Evolutionary conservation across 345 rosid genomes (phyloP).

Genomic region (Raphanus raphanistrum): DNA sequence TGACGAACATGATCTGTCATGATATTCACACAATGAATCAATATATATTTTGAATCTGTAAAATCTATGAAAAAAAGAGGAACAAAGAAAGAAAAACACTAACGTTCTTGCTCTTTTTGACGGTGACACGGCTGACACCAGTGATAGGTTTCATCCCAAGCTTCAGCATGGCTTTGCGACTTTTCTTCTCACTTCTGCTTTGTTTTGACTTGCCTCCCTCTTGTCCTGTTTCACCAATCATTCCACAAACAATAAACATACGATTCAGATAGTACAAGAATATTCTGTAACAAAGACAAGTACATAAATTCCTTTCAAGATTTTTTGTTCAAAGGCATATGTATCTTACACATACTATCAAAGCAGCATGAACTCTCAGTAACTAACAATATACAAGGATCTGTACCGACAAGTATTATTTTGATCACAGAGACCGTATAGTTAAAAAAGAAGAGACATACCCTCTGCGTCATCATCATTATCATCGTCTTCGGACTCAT

Average conservation of each 20-base stretch:
- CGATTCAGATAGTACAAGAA: background rate
- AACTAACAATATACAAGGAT: background rate
- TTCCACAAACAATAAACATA: background rate
- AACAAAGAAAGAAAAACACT: slow-evolving; percentile 26
- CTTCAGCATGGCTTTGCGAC: slow-evolving; percentile 89
- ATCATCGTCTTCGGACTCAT: slow-evolving; percentile 62
- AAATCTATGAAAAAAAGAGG: background rate
- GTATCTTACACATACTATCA: background rate
- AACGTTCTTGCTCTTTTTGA: slow-evolving; percentile 88
- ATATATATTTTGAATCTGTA: background rate
- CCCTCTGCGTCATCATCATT: slow-evolving; percentile 67
- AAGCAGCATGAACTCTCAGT: background rate
- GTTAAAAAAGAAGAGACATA: background rate
- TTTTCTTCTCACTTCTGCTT: slow-evolving; percentile 93
- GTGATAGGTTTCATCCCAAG: slow-evolving; percentile 86
- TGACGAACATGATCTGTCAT: slow-evolving; percentile 72
- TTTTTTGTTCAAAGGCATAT: background rate
- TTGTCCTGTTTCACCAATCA: slow-evolving; percentile 29
- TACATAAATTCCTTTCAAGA: background rate
- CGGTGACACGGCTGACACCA: slow-evolving; percentile 89
- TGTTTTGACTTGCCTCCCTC: slow-evolving; percentile 77
- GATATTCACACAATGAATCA: background rate
- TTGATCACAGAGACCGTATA: too few species aligned
- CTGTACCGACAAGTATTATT: background rate
- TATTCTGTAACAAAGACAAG: background rate